Conservation (phyloP, 2,329 filamentous ascomycete genomes). For the Hypomyces perniciosus region DNA sequence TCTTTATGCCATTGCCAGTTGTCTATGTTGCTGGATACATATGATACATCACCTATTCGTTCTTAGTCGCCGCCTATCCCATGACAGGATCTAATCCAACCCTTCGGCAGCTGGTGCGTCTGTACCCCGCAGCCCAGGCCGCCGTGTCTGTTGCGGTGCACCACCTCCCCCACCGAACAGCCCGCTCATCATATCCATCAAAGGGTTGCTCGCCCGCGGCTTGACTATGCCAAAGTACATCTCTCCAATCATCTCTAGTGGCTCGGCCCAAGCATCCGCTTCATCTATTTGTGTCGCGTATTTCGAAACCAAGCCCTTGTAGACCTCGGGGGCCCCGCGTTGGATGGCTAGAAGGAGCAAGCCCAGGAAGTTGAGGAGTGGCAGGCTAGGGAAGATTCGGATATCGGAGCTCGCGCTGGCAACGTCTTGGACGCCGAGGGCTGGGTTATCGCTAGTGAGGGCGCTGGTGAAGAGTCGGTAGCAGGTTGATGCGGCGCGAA, state of each 20-base stretch:
- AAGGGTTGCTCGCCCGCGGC: constrained; percentile 81
- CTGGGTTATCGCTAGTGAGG: constrained; percentile 35
- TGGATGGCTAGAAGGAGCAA: constrained; percentile 79
- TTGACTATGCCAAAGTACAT: constrained; percentile 94
- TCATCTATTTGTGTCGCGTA: constrained; percentile 77
- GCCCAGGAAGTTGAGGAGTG: constrained; percentile 91
- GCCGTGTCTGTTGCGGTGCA: constrained; percentile 32
- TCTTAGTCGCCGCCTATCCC: background rate
- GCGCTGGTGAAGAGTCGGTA: constrained; percentile 57
- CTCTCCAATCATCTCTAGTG: constrained; percentile 81
- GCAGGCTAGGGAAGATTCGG: constrained; percentile 81
- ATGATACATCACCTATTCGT: constrained; percentile 18
- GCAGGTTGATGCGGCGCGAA: constrained; percentile 79
- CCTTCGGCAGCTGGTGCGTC: constrained; percentile 52
- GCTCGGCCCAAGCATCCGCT: constrained; percentile 69
- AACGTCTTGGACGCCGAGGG: constrained; percentile 73
- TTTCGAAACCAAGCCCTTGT: constrained; percentile 72
- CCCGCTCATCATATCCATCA: constrained; percentile 97
- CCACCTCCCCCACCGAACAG: constrained; percentile 74
- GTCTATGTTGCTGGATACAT: constrained; percentile 16
- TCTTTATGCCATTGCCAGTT: constrained; percentile 14
- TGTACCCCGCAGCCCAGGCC: constrained; percentile 38
- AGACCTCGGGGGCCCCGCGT: constrained; percentile 70
- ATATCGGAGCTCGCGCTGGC: constrained; percentile 67
- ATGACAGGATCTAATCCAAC: constrained; percentile 42